Percentiles rank a stretch among this genome's conserved stretches.
Evolutionary conservation across 2,329 filamentous ascomycete genomes (phyloP).

Genomic region (Ascochyta lentis): DNA sequence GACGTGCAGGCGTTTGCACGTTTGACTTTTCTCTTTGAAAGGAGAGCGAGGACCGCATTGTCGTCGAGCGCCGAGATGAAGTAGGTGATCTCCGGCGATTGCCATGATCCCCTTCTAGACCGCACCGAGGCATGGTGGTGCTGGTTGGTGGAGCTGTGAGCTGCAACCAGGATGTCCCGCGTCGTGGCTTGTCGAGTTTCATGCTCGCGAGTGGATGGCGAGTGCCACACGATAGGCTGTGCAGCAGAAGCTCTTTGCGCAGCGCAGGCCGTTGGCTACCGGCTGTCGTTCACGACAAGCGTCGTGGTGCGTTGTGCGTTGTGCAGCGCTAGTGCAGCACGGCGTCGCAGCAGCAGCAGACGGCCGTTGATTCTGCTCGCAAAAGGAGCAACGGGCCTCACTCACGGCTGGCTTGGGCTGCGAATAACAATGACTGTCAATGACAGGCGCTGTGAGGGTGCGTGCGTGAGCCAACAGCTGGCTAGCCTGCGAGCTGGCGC

Average conservation of each 20-base stretch:
- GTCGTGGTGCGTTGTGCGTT: slow-evolving; percentile 15
- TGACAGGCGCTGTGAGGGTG: slow-evolving; percentile 19
- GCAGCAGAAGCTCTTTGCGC: slow-evolving; percentile 15
- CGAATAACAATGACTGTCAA: not conserved
- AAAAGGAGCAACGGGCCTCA: slow-evolving; percentile 9
- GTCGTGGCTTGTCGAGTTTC: slow-evolving; percentile 30
- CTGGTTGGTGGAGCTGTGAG: slow-evolving; percentile 30
- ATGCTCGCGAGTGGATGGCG: slow-evolving; percentile 19
- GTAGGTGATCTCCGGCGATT: slow-evolving; percentile 16
- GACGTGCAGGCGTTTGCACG: not conserved
- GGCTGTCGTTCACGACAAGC: slow-evolving; percentile 11
- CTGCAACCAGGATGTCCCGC: slow-evolving; percentile 24
- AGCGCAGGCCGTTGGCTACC: slow-evolving; percentile 5
- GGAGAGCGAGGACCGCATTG: slow-evolving; percentile 9
- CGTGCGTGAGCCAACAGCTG: slow-evolving; percentile 30
- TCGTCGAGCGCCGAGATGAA: slow-evolving; percentile 7
- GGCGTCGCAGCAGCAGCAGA: not conserved
- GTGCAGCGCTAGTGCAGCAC: slow-evolving; percentile 6
- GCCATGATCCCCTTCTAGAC: slow-evolving; percentile 15
- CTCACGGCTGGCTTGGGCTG: slow-evolving; percentile 20
- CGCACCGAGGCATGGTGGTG: slow-evolving; percentile 1
- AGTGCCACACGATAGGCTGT: slow-evolving; percentile 20
- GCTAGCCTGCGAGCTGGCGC: slow-evolving; percentile 26
- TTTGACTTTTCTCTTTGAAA: not conserved
- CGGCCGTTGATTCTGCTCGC: slow-evolving; percentile 8